Evolutionary conservation across 129 eudicot genomes (phyloP), one percentile per base, ranked within the genome.

Genomic region (Sambucus nigra): DNA sequence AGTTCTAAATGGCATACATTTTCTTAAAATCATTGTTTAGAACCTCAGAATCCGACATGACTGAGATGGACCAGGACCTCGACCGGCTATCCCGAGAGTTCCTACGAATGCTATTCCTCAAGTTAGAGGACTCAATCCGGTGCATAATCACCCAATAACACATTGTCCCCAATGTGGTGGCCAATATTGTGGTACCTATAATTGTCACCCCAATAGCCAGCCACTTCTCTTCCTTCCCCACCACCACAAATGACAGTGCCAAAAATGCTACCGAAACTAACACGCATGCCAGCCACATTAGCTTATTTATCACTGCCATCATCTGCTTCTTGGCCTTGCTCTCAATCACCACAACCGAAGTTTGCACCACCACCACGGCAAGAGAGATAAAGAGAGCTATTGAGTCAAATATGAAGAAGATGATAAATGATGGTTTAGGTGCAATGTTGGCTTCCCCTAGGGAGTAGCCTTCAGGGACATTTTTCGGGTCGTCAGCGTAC

Each of bases 361-460:
- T 80, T 46, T 80, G 87, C 38, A 80, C 87, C 68, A 80, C 87
- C 2, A 80, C 87, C 18, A 80, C 87, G 0, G 87, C 87, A 29
- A 80, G 40, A 1, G 87, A 80, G 13, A 76, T 75, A 40, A 80
- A 80, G 19, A 80, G 64, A 26, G 87, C 79, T 23, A 80, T 64
- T 0, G 83, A 68, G 56, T 80, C 82, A 25, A 76, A 80, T 38
- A 80, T 65, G 44, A 80, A 80, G 60, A 80, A 80, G 28, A 80
- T 74, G 7, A 71, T 52, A 61, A 80, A 80, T 15, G 78, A 31
- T 2, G 63, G 55, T 7, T 63, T 74, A 14, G 86, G 78, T 2
- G 95, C 89, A 6, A 91, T 80, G 38, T 91, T 79, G 15, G 99
- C 99, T 60, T 79, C 87, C 20, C 99, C 99, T 13, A 91, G 66